Evolutionary conservation across 768 basidiomycete genomes (phyloP), one percentile per base, ranked within the genome.

Genomic region (Leccinum subgranulosum): DNA sequence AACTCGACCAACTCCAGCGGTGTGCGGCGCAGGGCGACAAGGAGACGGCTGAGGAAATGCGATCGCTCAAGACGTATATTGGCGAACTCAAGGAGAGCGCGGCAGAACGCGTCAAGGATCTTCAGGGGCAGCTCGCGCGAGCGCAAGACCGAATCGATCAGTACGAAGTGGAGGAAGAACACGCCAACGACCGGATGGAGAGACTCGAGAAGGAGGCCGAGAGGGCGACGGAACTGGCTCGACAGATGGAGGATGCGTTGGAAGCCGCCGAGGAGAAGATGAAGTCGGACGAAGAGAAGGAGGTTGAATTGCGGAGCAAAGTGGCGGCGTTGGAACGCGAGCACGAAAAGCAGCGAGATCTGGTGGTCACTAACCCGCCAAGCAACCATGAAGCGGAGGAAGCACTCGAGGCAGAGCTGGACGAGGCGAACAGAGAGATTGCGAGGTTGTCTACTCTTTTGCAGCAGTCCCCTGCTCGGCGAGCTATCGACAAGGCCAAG

Each of bases 401-500:
- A 57, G 81, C 76, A 0, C 76, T 94, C 51, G 90, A 94, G 68
- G 76, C 23, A 80, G 91, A 93, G 64, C 80, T 94, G 45, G 88
- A 91, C 56, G 79, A 83, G 1, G 91, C 92, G 0, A 78, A 91
- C 66, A 83, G 75, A 65, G 90, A 93, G 69, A 87, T 92, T 57
- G 87, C 85, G 0, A 80, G 83, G 39, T 74, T 94, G 45, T 81
- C 79, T n/a, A 78, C 82, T 0, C 66, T 88, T 31, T 75, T 93
- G 46, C 80, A 79, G 29, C 87, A 90, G 60, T 90, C 86, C 19
- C 89, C 88, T 15, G 86, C 85, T 54, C 81, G 86, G 12, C 87
- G 86, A 64, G 89, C 92, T 0, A 83, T 94, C 56, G 87, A 90
- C 23, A 84, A 82, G 60, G 88, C 87, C 17, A 88, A 86, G 64